phyloP scores from a whole-genome alignment of 2,329 filamentous ascomycete genomes.

The Hyphodiscus sp. region DNA sequence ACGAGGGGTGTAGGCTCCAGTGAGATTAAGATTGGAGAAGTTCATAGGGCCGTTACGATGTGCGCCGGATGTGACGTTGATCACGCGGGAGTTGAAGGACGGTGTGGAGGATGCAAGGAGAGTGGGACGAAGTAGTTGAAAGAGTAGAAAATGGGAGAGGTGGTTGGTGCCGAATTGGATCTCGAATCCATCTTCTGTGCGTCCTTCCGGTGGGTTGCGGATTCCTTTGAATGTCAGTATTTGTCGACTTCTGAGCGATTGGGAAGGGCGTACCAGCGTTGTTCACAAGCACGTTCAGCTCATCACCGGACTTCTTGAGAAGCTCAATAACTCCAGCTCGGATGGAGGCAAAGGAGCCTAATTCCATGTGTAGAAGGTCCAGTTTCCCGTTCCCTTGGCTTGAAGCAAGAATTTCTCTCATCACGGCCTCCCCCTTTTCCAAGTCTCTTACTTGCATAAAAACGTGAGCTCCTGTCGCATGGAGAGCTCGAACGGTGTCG shows the following conservation, averaged over 20 bases:
- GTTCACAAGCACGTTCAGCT: constrained; percentile 24
- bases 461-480: constrained; percentile 30
- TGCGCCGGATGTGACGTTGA: constrained; percentile 33
- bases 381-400: constrained; percentile 16
- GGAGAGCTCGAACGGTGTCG: constrained; percentile 31
- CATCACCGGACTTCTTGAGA: constrained; percentile 23
- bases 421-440: constrained; percentile 24
- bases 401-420: constrained; percentile 35
- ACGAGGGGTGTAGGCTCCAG: constrained; percentile 33
- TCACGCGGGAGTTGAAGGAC: constrained; percentile 19
- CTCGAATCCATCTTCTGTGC: constrained; percentile 41
- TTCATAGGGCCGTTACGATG: constrained; percentile 39
- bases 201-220: no score
- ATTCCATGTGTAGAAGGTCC: constrained; percentile 27
- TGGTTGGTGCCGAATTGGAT: constrained; percentile 46
- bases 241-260: no score
- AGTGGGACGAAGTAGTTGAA: constrained; percentile 40
- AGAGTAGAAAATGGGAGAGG: constrained; percentile 47
- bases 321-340: constrained; percentile 23
- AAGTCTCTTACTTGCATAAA: constrained; percentile 30
- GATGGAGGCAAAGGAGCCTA: constrained; percentile 28
- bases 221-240: no score
- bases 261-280: constrained; percentile 12
- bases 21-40: constrained; percentile 20
- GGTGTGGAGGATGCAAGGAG: constrained; percentile 35